Conservation (phyloP, 805 yeast genomes). For the Osmozyma mogii region DNA sequence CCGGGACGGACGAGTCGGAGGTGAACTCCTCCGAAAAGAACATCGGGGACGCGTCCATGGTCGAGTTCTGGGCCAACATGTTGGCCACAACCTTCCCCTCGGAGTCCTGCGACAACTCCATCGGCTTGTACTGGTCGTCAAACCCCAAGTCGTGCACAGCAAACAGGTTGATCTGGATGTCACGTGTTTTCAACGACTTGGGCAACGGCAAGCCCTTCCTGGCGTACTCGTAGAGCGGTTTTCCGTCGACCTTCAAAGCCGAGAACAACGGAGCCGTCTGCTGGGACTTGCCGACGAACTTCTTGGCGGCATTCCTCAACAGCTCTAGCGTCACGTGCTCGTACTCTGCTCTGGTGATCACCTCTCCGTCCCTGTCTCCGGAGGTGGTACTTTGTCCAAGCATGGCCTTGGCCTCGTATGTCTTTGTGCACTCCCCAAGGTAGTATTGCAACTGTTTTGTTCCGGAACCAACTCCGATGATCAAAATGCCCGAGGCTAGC, state of each 20-base stretch:
- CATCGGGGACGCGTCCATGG: constrained; percentile 55
- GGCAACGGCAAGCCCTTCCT: constrained; percentile 83
- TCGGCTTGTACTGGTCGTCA: constrained; percentile 45
- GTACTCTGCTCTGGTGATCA: constrained; percentile 49
- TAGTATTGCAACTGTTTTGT: constrained; percentile 74
- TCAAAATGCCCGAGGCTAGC: constrained; percentile 86
- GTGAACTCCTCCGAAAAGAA: constrained; percentile 50
- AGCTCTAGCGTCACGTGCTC: constrained; percentile 49
- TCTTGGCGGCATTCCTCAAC: constrained; percentile 42
- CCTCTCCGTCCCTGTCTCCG: constrained; percentile 86
- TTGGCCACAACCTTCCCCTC: constrained; percentile 41
- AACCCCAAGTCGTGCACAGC: constrained; percentile 43
- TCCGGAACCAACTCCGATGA: constrained; percentile 88
- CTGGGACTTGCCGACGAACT: constrained; percentile 70
- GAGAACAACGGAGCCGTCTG: constrained; percentile 96
- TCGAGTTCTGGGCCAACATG: constrained; percentile 40
- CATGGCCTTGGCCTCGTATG: constrained; percentile 76
- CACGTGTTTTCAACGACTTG: constrained; percentile 67
- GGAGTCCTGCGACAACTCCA: constrained; percentile 39
- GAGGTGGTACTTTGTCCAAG: constrained; percentile 90
- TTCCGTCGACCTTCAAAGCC: constrained; percentile 91
- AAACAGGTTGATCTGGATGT: constrained; percentile 52
- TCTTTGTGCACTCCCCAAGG: constrained; percentile 66
- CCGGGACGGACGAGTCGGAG: constrained; percentile 24
- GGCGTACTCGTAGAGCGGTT: constrained; percentile 90